These are phyloP conservation scores for Dendrostoma leiphaemia DNA, from an alignment of 2,329 filamentous ascomycete species.

Conservation along the genomic window DNA sequence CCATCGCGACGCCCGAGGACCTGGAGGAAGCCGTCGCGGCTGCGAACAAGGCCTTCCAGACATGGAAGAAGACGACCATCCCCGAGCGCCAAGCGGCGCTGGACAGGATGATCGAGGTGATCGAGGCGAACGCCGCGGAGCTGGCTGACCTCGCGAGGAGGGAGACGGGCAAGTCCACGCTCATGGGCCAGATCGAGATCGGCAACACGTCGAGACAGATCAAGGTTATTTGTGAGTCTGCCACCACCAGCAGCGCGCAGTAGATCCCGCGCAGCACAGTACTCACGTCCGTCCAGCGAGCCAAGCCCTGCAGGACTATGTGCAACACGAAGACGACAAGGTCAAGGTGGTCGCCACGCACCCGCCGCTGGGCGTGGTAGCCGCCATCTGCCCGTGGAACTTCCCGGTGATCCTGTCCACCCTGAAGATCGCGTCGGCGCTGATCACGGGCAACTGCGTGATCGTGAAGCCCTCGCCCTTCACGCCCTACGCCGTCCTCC, in stretches of 20 bases:
- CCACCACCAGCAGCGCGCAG: not conserved
- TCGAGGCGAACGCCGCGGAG: slow-evolving; percentile 39
- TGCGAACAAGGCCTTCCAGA: slow-evolving; percentile 42
- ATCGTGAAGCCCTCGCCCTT: slow-evolving; percentile 51
- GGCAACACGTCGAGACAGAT: slow-evolving; percentile 35
- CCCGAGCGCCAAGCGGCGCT: slow-evolving; percentile 41
- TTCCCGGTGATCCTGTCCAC: slow-evolving; percentile 47
- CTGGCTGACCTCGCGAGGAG: slow-evolving; percentile 43
- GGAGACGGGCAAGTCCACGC: slow-evolving; percentile 51
- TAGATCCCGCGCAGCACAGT: not conserved
- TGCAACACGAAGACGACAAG: slow-evolving; percentile 45
- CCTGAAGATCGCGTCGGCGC: slow-evolving; percentile 48
- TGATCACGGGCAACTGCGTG: slow-evolving; percentile 51
- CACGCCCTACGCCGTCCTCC: slow-evolving; percentile 48
- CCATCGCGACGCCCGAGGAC: slow-evolving; percentile 39
- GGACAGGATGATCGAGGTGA: slow-evolving; percentile 36
- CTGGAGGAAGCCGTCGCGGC: slow-evolving; percentile 45
- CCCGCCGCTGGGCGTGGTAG: slow-evolving; percentile 47
- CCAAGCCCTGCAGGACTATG: slow-evolving; percentile 40
- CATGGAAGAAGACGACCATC: slow-evolving; percentile 44
- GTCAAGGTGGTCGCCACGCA: slow-evolving; percentile 40
- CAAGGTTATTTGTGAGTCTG: slow-evolving; percentile 33
- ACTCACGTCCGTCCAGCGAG: slow-evolving; percentile 19
- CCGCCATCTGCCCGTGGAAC: slow-evolving; percentile 62
- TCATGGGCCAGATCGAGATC: slow-evolving; percentile 38